Conservation (phyloP, 768 basidiomycete genomes). For the Naganishia kalamii region DNA sequence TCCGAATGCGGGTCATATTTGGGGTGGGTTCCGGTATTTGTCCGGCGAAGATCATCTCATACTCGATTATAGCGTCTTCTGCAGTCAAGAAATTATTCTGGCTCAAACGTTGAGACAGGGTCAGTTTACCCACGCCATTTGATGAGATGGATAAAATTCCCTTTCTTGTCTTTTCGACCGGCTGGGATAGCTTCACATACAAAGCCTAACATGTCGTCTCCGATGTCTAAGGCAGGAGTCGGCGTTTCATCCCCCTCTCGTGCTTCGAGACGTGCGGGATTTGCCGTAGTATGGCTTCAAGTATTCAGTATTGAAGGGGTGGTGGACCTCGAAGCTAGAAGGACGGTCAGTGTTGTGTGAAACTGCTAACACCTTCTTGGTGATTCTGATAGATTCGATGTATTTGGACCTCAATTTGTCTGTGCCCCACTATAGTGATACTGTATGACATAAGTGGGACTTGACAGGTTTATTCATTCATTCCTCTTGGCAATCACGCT, state of each 20-base stretch:
- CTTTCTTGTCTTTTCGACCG: background rate
- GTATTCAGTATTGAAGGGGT: constrained; percentile 3
- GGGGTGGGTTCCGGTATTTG: background rate
- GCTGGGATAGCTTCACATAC: background rate
- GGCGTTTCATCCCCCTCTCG: background rate
- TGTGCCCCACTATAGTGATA: no score
- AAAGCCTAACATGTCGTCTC: background rate
- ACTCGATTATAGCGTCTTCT: background rate
- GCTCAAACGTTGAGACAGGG: background rate
- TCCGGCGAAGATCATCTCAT: background rate
- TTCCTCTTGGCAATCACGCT: no score
- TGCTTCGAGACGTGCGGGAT: background rate
- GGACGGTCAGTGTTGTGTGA: background rate
- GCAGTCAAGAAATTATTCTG: background rate
- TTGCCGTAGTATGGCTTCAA: background rate
- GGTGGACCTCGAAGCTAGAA: background rate
- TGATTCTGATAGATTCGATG: background rate
- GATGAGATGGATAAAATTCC: background rate
- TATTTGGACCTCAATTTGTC: background rate
- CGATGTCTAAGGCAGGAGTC: background rate
- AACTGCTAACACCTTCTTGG: background rate
- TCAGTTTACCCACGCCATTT: background rate
- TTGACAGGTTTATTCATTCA: no score
- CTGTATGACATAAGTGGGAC: no score
- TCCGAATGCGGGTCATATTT: background rate